Percentiles rank a stretch among this genome's conserved stretches.
These are phyloP conservation scores for Zoysia pacifica DNA, from an alignment of 176 grass and related monocot species.

Conservation along the genomic window DNA sequence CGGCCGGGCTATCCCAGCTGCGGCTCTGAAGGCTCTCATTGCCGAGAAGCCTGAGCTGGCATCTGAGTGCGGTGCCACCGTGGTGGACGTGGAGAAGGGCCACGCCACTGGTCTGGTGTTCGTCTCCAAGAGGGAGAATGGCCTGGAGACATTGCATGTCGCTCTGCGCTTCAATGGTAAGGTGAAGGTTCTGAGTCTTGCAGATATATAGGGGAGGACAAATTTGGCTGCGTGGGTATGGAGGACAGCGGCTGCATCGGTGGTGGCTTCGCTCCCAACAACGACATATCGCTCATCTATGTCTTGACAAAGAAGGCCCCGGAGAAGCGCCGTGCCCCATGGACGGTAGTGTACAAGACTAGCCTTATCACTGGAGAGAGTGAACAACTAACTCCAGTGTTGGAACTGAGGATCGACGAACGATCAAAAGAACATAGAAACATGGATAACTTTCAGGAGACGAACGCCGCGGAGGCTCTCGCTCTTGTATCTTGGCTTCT, in stretches of 20 bases:
- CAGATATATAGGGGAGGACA: slow-evolving; percentile 7
- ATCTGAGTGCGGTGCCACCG: not conserved
- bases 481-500: too few relatives aligned
- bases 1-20: not conserved
- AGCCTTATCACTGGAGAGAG: slow-evolving; percentile 34
- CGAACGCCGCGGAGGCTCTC: too few relatives aligned
- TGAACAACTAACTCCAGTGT: slow-evolving; percentile 40
- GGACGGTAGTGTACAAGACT: slow-evolving; percentile 40
- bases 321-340: slow-evolving; percentile 25
- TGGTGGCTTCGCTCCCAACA: slow-evolving; percentile 3
- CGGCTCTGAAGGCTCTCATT: not conserved
- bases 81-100: not conserved
- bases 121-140: slow-evolving; percentile 41
- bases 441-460: too few relatives aligned
- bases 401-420: too few relatives aligned
- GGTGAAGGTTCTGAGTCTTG: slow-evolving; percentile 36
- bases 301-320: slow-evolving; percentile 31
- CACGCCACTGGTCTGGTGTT: slow-evolving; percentile 31
- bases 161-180: slow-evolving; percentile 12
- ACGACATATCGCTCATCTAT: slow-evolving; percentile 12
- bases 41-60: slow-evolving; percentile 7
- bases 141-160: slow-evolving; percentile 40
- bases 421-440: too few relatives aligned
- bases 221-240: slow-evolving; percentile 31
- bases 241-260: slow-evolving; percentile 50